Evolutionary conservation across 495 filamentous ascomycete species (phyloP), one percentile per base, ranked within the genome.

Genomic region (Penicillium mononematosum): DNA sequence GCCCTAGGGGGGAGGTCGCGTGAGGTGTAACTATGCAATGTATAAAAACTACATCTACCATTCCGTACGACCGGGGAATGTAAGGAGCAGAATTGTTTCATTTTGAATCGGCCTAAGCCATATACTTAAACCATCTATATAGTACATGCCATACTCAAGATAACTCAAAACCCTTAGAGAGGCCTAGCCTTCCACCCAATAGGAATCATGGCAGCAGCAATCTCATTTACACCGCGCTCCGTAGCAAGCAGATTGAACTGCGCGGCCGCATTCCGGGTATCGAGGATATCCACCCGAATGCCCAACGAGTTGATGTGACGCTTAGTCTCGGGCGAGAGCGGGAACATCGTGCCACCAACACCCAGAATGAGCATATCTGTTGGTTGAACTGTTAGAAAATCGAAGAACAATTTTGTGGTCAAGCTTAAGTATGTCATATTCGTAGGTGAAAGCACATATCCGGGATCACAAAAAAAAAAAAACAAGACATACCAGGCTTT

Each of bases 191-290:
- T 85, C 88, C 88, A 93, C 16, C 91, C 91, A 43, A 95, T 79
- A 2, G 92, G 92, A 67, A 98, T 80, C 78, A 98, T 68, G 14
- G 93, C 94, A 10, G 91, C 94, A 32, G 91, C 94, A 48, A 98
- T 85, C 69, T 89, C 84, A 19, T 78, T 73, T 11, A 92, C 83
- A 22, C 90, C 88, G 46, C 91, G 78, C 76, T 96, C 91, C 45
- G 90, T 95, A 42, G 88, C 90, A 45, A 96, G 74, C 61, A 96
- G 62, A 68, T 96, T 96, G 65, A 89, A 96, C 76, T 92, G 91
- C 52, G 91, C 87, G 17, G 92, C 92, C 20, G 94, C 94, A 75
- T 97, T 97, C 56, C 91, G 78, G 36, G 94, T 99, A 77, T 97
- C 94, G 69, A 90, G 82, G 12, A 97, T 81, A 64, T 99, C 94